Evolutionary conservation across 495 filamentous ascomycete species (phyloP), one percentile per base, ranked within the genome.

Genomic region (Aspergillus biplanus): DNA sequence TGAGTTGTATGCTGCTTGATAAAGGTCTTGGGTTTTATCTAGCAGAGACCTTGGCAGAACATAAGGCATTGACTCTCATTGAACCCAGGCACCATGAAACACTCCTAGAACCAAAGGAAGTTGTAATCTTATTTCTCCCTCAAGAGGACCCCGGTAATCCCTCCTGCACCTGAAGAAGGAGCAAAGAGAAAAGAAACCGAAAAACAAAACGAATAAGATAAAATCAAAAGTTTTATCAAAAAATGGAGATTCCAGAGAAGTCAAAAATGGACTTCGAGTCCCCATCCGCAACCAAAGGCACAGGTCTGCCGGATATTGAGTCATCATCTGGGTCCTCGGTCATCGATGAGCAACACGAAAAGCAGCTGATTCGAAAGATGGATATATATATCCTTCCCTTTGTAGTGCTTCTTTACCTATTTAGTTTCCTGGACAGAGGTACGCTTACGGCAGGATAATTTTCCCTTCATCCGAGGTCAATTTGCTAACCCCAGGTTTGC

Each of bases 391-490:
- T 91, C 39, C 70, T 90, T 9, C 87, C 87, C 0, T 74, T 89
- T 12, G 78, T 87, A 6, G 84, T 88, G 61, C 58, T 85, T 34
- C 71, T 90, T 12, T 90, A 90, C 70, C 71, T 90, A 13, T 82
- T 90, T 52, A 84, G 82, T 61, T 91, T 90, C 66, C 71, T 91
- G n/a, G 88, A 91, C 66, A 75, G 87, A 73, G 77, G 75, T 78
- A 63, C 58, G 65, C 56, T 58, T 33, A n/a, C 57, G 7, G 37
- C 37, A 53, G 34, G 46, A 62, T 68, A 18, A 50, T 50, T 5
- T 18, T 5, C n/a, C 46, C 46, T 60, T 64, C 33, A 52, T n/a
- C 27, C 32, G 27, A 33, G 7, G 4, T 4, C n/a, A 6, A 34
- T 21, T 48, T 32, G 37, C 53, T 58, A 12, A 16, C 15, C 9